These are phyloP conservation scores for Baeospora myosura DNA, from an alignment of 1,284 basidiomycete genomes.

Conservation along the genomic window DNA sequence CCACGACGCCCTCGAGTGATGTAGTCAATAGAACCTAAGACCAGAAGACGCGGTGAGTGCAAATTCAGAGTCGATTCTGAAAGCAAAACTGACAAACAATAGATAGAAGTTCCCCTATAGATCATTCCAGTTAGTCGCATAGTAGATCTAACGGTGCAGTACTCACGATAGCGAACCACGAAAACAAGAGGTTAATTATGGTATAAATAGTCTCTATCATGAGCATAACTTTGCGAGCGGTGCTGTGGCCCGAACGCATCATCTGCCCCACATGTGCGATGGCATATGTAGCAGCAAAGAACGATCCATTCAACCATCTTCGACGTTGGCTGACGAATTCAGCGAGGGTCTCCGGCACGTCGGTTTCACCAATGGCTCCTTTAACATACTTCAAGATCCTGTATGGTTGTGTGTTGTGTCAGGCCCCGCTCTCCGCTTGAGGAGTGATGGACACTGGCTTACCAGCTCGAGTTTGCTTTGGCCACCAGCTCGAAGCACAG, in stretches of 20 bases:
- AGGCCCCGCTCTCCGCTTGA: too few species aligned
- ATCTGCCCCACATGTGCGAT: conserved; percentile 83
- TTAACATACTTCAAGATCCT: conserved; percentile 96
- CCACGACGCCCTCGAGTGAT: conserved; percentile 74
- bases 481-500: conserved; percentile 96
- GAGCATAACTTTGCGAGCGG: conserved; percentile 66
- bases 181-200: conserved; percentile 80
- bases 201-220: conserved; percentile 85
- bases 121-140: background rate
- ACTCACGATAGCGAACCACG: conserved; percentile 88
- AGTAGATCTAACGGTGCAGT: background rate
- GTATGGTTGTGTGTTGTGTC: conserved; percentile 2
- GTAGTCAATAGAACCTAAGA: conserved; percentile 79
- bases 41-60: background rate
- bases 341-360: conserved; percentile 88
- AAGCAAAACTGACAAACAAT: conserved; percentile 71
- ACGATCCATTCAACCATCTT: conserved; percentile 90
- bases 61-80: background rate
- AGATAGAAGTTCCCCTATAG: conserved; percentile 86
- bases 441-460: conserved; percentile 8
- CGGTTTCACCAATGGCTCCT: conserved; percentile 91
- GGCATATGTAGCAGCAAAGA: conserved; percentile 88
- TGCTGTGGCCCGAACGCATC: conserved; percentile 77
- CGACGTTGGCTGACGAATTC: conserved; percentile 94
- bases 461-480: conserved; percentile 84